Evolutionary conservation across 2,329 filamentous ascomycete species (phyloP), one percentile per base, ranked within the genome.

Genomic region (Elsinoe batatas): DNA sequence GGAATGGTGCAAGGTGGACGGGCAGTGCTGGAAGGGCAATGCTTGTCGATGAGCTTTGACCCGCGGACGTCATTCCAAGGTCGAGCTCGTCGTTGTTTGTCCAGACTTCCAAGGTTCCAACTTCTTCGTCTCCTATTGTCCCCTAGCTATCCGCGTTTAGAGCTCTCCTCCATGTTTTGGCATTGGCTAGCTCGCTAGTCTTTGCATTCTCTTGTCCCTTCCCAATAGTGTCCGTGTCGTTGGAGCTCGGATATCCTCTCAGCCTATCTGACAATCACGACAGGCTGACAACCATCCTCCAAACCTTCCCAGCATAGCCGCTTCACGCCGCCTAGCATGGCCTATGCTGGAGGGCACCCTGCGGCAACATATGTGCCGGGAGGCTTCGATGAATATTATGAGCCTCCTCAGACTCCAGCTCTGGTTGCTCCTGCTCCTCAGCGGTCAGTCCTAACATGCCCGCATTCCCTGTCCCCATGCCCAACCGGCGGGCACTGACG

Each of bases 351-450:
- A 15, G 37, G 37, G 10, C 37, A 61, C 56, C 40, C 54, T 44
- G 75, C 76, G 58, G 83, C 84, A 56, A 87, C 83, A 49, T 87
- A 84, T 69, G 78, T 83, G 67, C 84, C 84, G 63, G 83, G 83
- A 63, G 79, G 79, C 51, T 75, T 78, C 62, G 83, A 87, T 71
- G 81, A 85, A 69, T 85, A 81, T 69, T 83, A 83, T 68, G 80
- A 85, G 76, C 76, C 77, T 37, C 68, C 67, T 32, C 65, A 68
- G 58, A 67, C 67, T 58, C 80, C 81, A 60, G 82, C 85, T 69
- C 73, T 87, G 65, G 78, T 86, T 61, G 84, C 84, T 64, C 84
- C 84, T 56, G 78, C 81, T 64, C 84, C 84, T 60, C 83, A 87
- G 74, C 79, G 84, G 83, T 85, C 72, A 64, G 76, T 43, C 46